Percentiles rank a stretch among this genome's conserved stretches.
Conservation (phyloP, 441 rosid species). For the Gossypium aridum region DNA sequence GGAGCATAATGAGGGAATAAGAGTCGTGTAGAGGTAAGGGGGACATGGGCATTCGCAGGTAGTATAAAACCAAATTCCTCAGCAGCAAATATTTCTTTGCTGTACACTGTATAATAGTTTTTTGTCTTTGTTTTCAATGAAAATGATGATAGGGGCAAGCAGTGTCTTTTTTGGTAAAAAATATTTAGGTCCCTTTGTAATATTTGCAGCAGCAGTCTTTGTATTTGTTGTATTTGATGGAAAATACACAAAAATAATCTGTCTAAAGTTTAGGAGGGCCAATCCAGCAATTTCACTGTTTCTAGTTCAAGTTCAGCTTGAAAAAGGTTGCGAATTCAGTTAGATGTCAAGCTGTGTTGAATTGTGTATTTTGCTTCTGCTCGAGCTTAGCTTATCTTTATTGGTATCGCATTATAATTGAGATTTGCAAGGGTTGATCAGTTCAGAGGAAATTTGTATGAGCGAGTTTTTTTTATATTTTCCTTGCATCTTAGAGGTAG, state of each 20-base stretch:
- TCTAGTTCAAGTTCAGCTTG: not conserved
- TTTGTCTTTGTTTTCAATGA: conserved; percentile 16
- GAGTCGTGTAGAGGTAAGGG: conserved; percentile 57
- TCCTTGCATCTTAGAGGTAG: not conserved
- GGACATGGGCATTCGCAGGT: conserved; percentile 52
- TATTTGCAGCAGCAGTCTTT: conserved; percentile 32
- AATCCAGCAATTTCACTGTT: not conserved
- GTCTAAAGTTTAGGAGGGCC: conserved; percentile 14
- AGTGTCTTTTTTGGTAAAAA: conserved; percentile 29
- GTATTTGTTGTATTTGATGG: conserved; percentile 53
- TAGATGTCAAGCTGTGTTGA: not conserved
- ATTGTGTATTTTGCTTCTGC: not conserved
- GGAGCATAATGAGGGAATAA: conserved; percentile 40
- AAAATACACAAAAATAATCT: conserved; percentile 47
- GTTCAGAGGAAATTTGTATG: not conserved
- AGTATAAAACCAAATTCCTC: conserved; percentile 23
- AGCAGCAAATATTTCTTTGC: conserved; percentile 19
- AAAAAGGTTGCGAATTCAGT: not conserved
- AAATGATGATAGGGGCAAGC: conserved; percentile 30
- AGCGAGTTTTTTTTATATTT: not conserved
- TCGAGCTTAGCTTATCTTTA: not conserved
- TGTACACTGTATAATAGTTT: conserved; percentile 52
- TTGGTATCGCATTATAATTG: not conserved
- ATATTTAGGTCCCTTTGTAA: conserved; percentile 34
- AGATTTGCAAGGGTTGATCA: not conserved